Evolutionary conservation across 2,329 filamentous ascomycete species (phyloP).

Genomic region (Diaporthe longicolla): DNA sequence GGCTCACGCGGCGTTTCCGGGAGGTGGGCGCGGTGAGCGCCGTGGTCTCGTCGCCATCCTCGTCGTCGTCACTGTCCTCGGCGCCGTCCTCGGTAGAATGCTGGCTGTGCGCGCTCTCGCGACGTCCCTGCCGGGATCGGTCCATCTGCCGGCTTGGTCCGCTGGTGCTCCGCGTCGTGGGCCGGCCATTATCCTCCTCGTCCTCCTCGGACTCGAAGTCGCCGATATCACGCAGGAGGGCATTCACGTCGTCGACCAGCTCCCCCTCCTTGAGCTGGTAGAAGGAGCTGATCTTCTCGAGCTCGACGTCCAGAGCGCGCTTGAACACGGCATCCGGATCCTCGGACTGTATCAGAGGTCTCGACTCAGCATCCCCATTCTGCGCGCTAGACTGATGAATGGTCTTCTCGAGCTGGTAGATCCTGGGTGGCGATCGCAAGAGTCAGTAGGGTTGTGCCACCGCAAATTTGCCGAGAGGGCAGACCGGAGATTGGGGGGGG

Average conservation of each 20-base stretch:
- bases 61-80: constrained; percentile 74
- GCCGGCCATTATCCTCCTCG: constrained; percentile 53
- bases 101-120: constrained; percentile 57
- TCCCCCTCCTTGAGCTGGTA: constrained; percentile 92
- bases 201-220: constrained; percentile 74
- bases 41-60: constrained; percentile 71
- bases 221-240: constrained; percentile 81
- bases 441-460: constrained; percentile 30
- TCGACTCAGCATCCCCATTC: constrained; percentile 79
- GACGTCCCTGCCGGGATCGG: constrained; percentile 45
- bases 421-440: constrained; percentile 65
- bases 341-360: constrained; percentile 81
- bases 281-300: constrained; percentile 95
- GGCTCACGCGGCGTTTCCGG: constrained; percentile 58
- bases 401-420: constrained; percentile 94
- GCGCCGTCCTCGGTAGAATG: constrained; percentile 69
- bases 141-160: constrained; percentile 49
- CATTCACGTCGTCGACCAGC: constrained; percentile 83
- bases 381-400: constrained; percentile 72
- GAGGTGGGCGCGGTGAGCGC: constrained; percentile 68
- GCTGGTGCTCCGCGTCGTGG: constrained; percentile 47
- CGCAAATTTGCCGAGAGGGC: constrained; percentile 5
- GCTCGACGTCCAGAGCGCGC: constrained; percentile 85
- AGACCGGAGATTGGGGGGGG: background rate
- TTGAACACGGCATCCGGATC: constrained; percentile 88